Evolutionary conservation across 2,329 filamentous ascomycete species (phyloP).

Genomic region (Ceratocystis albifundus): DNA sequence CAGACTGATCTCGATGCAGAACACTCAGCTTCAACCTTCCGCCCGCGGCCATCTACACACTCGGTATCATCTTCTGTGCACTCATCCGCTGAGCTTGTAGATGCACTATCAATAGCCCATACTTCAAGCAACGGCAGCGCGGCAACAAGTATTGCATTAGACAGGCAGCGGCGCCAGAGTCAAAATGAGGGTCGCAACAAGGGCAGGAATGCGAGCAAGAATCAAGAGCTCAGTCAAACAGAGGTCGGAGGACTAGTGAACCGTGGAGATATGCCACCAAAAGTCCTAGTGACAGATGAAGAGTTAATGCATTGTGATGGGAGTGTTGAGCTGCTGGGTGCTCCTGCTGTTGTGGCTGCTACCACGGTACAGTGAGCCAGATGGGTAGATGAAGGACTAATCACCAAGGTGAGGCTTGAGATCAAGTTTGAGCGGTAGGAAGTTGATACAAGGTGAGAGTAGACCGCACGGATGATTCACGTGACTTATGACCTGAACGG

Average conservation of each 20-base stretch:
- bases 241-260: not conserved
- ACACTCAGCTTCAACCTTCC: not conserved
- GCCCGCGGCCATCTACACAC: not conserved
- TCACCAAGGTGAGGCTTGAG: not conserved
- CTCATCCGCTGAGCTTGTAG: not conserved
- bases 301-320: not conserved
- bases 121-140: not conserved
- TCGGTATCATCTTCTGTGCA: slow-evolving; percentile 1
- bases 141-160: not conserved
- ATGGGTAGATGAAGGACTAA: too few relatives aligned
- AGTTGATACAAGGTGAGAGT: not conserved
- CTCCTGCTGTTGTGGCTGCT: too few relatives aligned
- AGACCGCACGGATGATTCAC: not conserved
- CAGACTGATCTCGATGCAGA: not conserved
- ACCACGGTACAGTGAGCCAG: too few relatives aligned
- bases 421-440: not conserved
- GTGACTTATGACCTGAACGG: not conserved
- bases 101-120: not conserved
- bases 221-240: too few relatives aligned
- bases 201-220: too few relatives aligned
- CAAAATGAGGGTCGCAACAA: not conserved
- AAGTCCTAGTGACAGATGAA: not conserved
- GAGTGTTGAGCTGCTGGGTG: not conserved
- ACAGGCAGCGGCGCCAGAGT: not conserved
- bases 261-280: not conserved